Conservation (phyloP, 805 yeast genomes). For the Starmera caribaea region DNA sequence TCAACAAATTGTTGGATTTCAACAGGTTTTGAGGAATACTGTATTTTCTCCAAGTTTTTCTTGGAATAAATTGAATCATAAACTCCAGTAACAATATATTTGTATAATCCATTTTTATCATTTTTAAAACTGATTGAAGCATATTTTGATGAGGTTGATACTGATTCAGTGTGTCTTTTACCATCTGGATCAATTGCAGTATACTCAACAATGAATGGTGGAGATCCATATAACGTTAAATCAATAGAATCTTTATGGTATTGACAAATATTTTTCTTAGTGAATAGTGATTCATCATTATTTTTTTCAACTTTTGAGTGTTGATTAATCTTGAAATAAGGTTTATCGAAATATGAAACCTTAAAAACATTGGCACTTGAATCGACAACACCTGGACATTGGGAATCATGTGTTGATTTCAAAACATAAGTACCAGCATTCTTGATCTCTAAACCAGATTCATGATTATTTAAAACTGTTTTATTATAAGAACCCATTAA, state of each 20-base stretch:
- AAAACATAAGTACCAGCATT: conserved; percentile 41
- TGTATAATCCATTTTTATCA: conserved; percentile 48
- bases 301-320: conserved; percentile 18
- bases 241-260: conserved; percentile 38
- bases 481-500: conserved; percentile 14
- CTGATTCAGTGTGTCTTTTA: conserved; percentile 21
- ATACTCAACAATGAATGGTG: conserved; percentile 66
- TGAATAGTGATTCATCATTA: conserved; percentile 15
- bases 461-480: conserved; percentile 13
- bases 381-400: conserved; percentile 41
- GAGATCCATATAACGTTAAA: conserved; percentile 42
- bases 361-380: conserved; percentile 22
- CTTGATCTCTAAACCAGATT: conserved; percentile 25
- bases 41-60: conserved; percentile 22
- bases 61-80: conserved; percentile 55
- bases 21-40: conserved; percentile 23
- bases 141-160: conserved; percentile 43
- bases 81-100: conserved; percentile 49
- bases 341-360: conserved; percentile 36
- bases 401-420: conserved; percentile 35
- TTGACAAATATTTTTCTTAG: conserved; percentile 36
- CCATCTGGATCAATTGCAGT: conserved; percentile 54
- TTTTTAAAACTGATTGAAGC: conserved; percentile 37
- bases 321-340: conserved; percentile 29
- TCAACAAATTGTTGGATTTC: conserved; percentile 43